Percentiles rank a stretch among this genome's conserved stretches.
These are phyloP conservation scores for Nicotiana tabacum DNA, from an alignment of 257 asterid genomes.

Conservation along the genomic window DNA sequence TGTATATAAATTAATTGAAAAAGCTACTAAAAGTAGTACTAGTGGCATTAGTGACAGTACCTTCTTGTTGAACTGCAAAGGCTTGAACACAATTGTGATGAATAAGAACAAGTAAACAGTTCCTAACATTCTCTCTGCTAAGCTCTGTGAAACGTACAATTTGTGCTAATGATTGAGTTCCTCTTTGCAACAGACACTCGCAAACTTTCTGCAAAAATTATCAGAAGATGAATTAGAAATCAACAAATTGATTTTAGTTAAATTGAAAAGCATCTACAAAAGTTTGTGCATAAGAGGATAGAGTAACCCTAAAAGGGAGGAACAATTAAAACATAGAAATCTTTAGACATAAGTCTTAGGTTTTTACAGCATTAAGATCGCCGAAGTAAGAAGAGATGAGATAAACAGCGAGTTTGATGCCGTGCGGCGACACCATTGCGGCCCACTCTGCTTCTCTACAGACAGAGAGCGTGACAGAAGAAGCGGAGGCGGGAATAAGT, in stretches of 20 bases:
- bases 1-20: too few relatives aligned
- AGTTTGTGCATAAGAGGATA: neutral
- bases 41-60: constrained; percentile 22
- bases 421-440: constrained; percentile 58
- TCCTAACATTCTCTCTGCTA: constrained; percentile 44
- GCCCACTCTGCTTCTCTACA: constrained; percentile 5
- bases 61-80: constrained; percentile 47
- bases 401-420: constrained; percentile 58
- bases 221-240: neutral
- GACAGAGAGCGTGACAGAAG: neutral
- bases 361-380: constrained; percentile 50
- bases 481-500: constrained; percentile 6
- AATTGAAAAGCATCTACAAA: neutral
- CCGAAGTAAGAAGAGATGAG: constrained; percentile 62
- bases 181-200: constrained; percentile 66
- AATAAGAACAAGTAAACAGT: constrained; percentile 70
- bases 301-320: neutral
- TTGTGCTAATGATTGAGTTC: constrained; percentile 50
- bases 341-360: neutral
- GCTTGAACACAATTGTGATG: constrained; percentile 92
- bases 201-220: constrained; percentile 59
- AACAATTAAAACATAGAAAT: neutral
- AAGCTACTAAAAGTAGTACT: neutral
- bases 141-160: constrained; percentile 56
- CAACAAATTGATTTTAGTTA: neutral